phyloP scores from a whole-genome alignment of 805 yeast species.

The Priceomyces castillae region DNA sequence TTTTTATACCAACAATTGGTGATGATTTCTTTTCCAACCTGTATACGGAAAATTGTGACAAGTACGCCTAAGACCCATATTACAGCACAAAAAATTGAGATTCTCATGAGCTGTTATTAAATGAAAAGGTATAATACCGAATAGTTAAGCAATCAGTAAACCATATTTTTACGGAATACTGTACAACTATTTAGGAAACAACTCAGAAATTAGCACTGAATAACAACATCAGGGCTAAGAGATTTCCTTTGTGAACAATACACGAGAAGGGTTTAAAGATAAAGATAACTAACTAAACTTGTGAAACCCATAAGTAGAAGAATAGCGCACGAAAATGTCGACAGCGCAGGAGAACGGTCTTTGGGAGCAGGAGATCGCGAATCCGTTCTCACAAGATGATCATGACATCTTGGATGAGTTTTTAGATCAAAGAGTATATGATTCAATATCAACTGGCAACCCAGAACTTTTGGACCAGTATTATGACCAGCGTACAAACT shows the following conservation, averaged over 20 bases:
- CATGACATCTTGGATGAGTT: constrained; percentile 58
- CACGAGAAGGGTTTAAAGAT: too few relatives aligned
- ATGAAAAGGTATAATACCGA: neutral
- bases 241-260: too few relatives aligned
- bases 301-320: neutral
- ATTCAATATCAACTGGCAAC: constrained; percentile 16
- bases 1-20: constrained; percentile 1
- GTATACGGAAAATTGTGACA: neutral
- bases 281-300: too few relatives aligned
- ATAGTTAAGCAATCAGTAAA: too few relatives aligned
- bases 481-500: constrained; percentile 8
- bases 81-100: neutral
- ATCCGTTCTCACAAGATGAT: constrained; percentile 23
- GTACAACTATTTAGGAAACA: too few relatives aligned
- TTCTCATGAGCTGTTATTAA: neutral
- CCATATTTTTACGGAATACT: too few relatives aligned
- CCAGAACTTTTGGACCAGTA: constrained; percentile 16
- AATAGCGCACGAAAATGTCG: constrained; percentile 8
- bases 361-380: constrained; percentile 22
- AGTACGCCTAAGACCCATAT: neutral
- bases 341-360: constrained; percentile 21
- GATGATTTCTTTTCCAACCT: neutral
- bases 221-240: too few relatives aligned
- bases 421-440: constrained; percentile 51
- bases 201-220: too few relatives aligned